Percentiles rank a stretch among this genome's conserved stretches.
These are phyloP conservation scores for Allomyces javanicus DNA, from an alignment of 192 early-diverging fungal species.

Conservation along the genomic window DNA sequence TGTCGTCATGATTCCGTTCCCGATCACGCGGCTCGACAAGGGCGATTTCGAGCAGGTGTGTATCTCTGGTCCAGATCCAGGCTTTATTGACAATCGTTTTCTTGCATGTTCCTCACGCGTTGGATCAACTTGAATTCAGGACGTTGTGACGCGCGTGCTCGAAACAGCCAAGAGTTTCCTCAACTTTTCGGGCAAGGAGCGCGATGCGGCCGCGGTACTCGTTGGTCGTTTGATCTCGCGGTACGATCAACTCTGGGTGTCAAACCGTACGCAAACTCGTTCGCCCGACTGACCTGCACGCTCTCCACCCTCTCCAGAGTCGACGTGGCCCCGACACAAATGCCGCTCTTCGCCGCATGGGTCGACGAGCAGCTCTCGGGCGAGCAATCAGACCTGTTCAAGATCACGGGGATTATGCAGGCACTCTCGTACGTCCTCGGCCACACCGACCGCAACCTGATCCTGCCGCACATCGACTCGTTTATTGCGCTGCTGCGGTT, in stretches of 20 bases:
- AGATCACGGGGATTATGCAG: slow-evolving; percentile 36
- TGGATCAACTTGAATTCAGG: not conserved
- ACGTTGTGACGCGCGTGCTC: slow-evolving; percentile 46
- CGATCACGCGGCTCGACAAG: slow-evolving; percentile 65
- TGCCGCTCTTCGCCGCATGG: slow-evolving; percentile 55
- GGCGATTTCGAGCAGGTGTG: slow-evolving; percentile 1
- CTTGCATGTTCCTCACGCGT: too few species aligned
- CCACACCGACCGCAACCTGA: slow-evolving; percentile 24
- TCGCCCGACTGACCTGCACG: not conserved
- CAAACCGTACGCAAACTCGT: not conserved
- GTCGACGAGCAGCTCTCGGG: slow-evolving; percentile 15
- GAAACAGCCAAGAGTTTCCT: slow-evolving; percentile 45
- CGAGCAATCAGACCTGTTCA: slow-evolving; percentile 22
- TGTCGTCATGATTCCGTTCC: slow-evolving; percentile 91
- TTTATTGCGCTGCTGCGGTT: slow-evolving; percentile 12
- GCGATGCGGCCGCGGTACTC: slow-evolving; percentile 65
- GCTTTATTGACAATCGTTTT: too few species aligned
- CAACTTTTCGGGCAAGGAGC: slow-evolving; percentile 57
- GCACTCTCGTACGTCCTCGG: slow-evolving; percentile 43
- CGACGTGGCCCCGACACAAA: slow-evolving; percentile 40
- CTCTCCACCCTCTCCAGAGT: slow-evolving; percentile 15
- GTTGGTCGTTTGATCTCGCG: slow-evolving; percentile 63
- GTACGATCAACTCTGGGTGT: slow-evolving; percentile 10
- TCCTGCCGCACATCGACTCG: slow-evolving; percentile 30
- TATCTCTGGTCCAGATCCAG: too few species aligned